Percentiles rank a stretch among this genome's conserved stretches.
These are phyloP conservation scores for Hymenoscyphus infarciens DNA, from an alignment of 2,329 filamentous ascomycete species.

Conservation along the genomic window DNA sequence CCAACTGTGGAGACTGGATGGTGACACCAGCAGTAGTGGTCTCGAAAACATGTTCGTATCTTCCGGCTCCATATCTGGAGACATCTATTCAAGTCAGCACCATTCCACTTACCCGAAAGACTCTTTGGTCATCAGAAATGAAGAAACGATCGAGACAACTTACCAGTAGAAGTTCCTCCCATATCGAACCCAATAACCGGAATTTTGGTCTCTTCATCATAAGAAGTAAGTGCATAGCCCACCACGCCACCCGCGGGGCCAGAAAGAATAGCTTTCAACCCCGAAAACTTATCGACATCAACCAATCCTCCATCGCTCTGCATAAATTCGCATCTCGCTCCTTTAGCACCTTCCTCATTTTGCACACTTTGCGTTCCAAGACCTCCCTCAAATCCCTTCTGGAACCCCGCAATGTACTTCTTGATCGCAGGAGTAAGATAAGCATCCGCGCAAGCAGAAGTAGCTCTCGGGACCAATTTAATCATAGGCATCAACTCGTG, in stretches of 20 bases:
- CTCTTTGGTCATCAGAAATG: background rate
- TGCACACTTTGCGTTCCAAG: constrained; percentile 34
- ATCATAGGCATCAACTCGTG: constrained; percentile 69
- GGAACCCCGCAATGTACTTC: constrained; percentile 63
- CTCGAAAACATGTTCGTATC: constrained; percentile 70
- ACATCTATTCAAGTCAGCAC: constrained; percentile 41
- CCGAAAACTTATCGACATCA: constrained; percentile 56
- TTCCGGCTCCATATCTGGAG: constrained; percentile 57
- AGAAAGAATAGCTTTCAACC: constrained; percentile 60
- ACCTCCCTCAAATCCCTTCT: constrained; percentile 58
- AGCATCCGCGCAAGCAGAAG: constrained; percentile 63
- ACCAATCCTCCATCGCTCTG: constrained; percentile 43
- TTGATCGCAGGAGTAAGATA: constrained; percentile 66
- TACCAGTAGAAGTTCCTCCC: constrained; percentile 55
- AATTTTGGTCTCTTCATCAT: constrained; percentile 57
- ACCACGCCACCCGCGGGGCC: constrained; percentile 67
- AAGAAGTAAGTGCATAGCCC: constrained; percentile 62
- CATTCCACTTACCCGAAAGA: background rate
- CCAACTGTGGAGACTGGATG: constrained; percentile 74
- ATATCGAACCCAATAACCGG: constrained; percentile 67
- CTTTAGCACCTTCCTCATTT: constrained; percentile 50
- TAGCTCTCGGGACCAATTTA: constrained; percentile 64
- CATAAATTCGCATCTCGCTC: constrained; percentile 69
- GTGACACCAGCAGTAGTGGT: constrained; percentile 75
- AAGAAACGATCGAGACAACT: background rate